These are phyloP conservation scores for Ampelocalamus luodianensis DNA, from an alignment of 176 grass and related monocot species.

Conservation along the genomic window DNA sequence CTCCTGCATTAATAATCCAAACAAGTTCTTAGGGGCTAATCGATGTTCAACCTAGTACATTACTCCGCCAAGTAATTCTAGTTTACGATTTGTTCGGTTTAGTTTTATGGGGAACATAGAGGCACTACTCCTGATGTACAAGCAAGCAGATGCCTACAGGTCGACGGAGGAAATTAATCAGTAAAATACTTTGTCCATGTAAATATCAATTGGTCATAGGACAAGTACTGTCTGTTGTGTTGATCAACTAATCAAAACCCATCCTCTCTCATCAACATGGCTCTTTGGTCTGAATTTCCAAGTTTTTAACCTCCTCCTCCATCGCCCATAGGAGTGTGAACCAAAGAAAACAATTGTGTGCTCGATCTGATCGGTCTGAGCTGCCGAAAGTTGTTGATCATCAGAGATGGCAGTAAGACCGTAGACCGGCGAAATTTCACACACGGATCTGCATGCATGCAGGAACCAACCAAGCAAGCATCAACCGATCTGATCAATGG, in stretches of 20 bases:
- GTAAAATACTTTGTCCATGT: not conserved
- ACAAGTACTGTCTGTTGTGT: not conserved
- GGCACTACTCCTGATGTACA: not conserved
- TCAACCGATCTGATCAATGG: not conserved
- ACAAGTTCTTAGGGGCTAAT: not conserved
- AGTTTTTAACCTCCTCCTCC: not conserved
- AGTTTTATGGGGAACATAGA: not conserved
- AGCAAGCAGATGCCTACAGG: not conserved
- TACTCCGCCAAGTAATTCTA: not conserved
- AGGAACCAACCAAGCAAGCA: not conserved
- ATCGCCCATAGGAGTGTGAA: conserved; percentile 16
- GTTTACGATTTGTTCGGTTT: not conserved
- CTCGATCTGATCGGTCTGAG: conserved; percentile 8
- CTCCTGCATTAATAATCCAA: not conserved
- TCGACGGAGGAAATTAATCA: not conserved
- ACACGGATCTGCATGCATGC: not conserved
- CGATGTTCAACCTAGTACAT: not conserved
- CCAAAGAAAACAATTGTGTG: not conserved
- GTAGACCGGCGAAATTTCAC: not conserved
- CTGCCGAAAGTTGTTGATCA: conserved; percentile 32
- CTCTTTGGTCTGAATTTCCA: not conserved
- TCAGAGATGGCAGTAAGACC: conserved; percentile 18
- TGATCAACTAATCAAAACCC: not conserved
- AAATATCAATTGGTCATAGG: not conserved
- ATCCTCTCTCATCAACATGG: not conserved